Conservation (phyloP, 2,329 filamentous ascomycete species). For the Hypoxylon sp. region DNA sequence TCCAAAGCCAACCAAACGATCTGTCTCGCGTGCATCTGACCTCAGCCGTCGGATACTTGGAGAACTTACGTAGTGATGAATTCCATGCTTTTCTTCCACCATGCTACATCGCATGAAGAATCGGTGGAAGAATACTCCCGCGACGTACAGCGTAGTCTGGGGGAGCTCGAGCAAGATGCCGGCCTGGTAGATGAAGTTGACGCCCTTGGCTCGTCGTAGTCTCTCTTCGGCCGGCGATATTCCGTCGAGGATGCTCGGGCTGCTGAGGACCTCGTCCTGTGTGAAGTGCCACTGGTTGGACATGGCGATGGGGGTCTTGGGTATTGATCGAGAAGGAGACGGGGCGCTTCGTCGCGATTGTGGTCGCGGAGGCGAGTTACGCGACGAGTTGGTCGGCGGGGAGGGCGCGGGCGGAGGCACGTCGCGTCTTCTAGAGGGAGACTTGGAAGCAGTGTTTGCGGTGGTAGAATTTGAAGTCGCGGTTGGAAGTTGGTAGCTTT, state of each 20-base stretch:
- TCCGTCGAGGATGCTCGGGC: constrained; percentile 85
- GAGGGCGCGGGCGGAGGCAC: constrained; percentile 69
- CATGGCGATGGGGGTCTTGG: constrained; percentile 48
- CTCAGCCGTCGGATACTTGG: neutral
- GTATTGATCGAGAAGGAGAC: constrained; percentile 53
- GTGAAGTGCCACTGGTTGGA: constrained; percentile 87
- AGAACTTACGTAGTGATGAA: constrained; percentile 84
- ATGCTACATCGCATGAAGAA: constrained; percentile 93
- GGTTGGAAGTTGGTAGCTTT: constrained; percentile 64
- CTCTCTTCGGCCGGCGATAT: constrained; percentile 80
- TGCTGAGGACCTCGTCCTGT: constrained; percentile 79
- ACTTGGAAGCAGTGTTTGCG: constrained; percentile 57
- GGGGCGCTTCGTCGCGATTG: constrained; percentile 53
- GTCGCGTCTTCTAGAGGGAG: constrained; percentile 59
- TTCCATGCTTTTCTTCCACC: constrained; percentile 75
- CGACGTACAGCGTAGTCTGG: constrained; percentile 90
- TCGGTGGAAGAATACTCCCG: constrained; percentile 92
- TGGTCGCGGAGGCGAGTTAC: constrained; percentile 58
- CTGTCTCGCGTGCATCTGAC: constrained; percentile 1
- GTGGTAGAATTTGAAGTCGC: constrained; percentile 48
- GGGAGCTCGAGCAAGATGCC: constrained; percentile 92
- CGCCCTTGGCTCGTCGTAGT: constrained; percentile 83
- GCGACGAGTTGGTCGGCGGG: constrained; percentile 63
- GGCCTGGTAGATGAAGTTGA: constrained; percentile 96
- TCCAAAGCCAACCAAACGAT: constrained; percentile 5